Conservation (phyloP, 1,284 basidiomycete species). For the Peniophora sp. region DNA sequence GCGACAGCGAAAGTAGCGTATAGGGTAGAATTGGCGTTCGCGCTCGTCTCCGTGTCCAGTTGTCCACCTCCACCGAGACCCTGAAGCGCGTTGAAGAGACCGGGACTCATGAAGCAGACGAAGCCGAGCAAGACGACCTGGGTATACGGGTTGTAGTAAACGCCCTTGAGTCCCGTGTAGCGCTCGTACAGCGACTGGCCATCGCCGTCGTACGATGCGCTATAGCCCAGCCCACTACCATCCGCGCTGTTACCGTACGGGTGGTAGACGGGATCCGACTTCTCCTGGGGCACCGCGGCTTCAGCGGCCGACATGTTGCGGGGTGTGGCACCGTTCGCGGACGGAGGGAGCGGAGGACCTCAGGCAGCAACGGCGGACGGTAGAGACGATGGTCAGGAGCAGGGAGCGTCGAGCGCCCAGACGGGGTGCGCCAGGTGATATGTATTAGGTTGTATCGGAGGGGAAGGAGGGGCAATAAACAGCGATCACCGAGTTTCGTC, state of each 20-base stretch:
- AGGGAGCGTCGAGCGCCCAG: not conserved
- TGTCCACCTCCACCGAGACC: constrained; percentile 70
- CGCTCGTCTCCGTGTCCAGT: constrained; percentile 47
- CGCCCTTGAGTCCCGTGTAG: constrained; percentile 22
- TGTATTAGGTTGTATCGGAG: not conserved
- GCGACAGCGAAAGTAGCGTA: constrained; percentile 62
- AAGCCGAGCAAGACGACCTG: constrained; percentile 55
- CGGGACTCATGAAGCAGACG: constrained; percentile 62
- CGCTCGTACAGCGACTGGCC: constrained; percentile 14
- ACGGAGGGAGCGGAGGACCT: not conserved
- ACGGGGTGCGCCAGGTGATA: not conserved
- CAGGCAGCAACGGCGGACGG: not conserved
- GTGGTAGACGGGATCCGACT: not conserved
- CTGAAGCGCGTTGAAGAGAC: constrained; percentile 38
- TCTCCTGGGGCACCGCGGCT: not conserved
- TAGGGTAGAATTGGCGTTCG: constrained; percentile 59
- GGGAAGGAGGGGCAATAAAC: not conserved
- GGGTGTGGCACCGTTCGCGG: not conserved
- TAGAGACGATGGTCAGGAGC: constrained; percentile 1
- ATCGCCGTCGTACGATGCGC: constrained; percentile 10
- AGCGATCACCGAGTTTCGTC: not conserved
- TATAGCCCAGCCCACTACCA: constrained; percentile 8
- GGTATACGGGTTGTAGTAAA: constrained; percentile 30
- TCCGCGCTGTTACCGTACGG: not conserved
- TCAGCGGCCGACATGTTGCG: not conserved